These are phyloP conservation scores for Rhynchospora tenuis DNA, from an alignment of 176 grass and related monocot genomes.

Conservation along the genomic window DNA sequence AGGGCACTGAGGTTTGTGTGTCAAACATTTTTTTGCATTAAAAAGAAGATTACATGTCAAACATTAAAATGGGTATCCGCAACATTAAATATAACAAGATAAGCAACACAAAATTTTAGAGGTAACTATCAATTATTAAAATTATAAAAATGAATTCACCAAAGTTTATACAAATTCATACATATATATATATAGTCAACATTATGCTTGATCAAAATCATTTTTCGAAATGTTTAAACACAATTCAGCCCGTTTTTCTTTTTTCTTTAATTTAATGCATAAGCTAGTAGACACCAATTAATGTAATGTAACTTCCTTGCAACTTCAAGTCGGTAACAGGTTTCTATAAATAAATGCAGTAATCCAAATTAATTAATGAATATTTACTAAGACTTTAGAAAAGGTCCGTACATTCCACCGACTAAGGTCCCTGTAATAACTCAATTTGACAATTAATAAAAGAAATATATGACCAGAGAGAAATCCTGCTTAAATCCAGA, in stretches of 20 bases:
- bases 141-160: too few species aligned
- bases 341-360: background rate
- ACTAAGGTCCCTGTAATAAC: background rate
- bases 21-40: too few species aligned
- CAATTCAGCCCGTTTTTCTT: too few species aligned
- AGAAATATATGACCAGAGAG: background rate
- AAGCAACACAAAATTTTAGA: background rate
- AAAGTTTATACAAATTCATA: too few species aligned
- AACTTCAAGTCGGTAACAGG: background rate
- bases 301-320: background rate
- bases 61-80: background rate
- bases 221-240: too few species aligned
- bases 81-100: background rate
- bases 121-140: too few species aligned
- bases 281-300: too few species aligned
- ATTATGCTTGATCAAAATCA: too few species aligned
- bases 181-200: too few species aligned
- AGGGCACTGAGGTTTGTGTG: background rate
- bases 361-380: background rate
- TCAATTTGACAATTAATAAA: background rate
- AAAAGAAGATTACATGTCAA: background rate
- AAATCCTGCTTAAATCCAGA: background rate
- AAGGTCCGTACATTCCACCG: background rate
- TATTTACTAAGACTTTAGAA: background rate
- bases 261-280: too few species aligned